Evolutionary conservation across 2,329 filamentous ascomycete genomes (phyloP), one percentile per base, ranked within the genome.

Genomic region (Colletotrichum tabaci): DNA sequence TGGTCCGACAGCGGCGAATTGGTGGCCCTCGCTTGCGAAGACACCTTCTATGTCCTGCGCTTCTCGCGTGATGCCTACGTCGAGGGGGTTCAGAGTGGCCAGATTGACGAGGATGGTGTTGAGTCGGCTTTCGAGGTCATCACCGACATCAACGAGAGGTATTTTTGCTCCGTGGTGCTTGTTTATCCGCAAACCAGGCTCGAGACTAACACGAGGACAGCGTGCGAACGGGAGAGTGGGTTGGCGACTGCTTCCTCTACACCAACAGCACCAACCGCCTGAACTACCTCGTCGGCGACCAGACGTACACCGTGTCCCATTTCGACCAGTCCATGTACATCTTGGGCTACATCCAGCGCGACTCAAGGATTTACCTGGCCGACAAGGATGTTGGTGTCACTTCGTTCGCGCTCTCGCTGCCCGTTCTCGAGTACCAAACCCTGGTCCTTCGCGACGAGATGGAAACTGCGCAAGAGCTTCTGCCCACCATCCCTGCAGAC

Each of bases 211-310:
- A 77, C 76, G 68, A 71, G 44, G 56, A 66, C 73, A 94, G 92
- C 74, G 95, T 98, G 62, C 93, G 94, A 75, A 98, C 96, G 23
- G 96, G 96, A 76, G 94, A 97, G 85, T 99, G 96, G 96, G 94
- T 99, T 68, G 96, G 96, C 74, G 96, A 99, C 85, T 98, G 96
- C 86, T 98, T 99, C 87, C 95, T 98, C 81, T 99, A 98, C 88
- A 98, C 96, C 66, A 98, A 97, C 87, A 93, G 89, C 81, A 97
- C 95, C 12, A 98, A 98, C 87, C 93, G 96, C 73, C 87, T 99
- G 72, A 98, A 98, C 87, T 98, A 98, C 85, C 90, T 99, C 26
- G 96, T 99, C 16, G 96, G 96, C 75, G 96, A 98, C 83, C 95
- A 98, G 84, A 97, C 95, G 16, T 98, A 98, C 87, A 98, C 96